A percentile compares a stretch with the other conserved stretches of the same genome.
Conservation (phyloP, 1,284 basidiomycete genomes). For the Trichosporon ovoides region DNA sequence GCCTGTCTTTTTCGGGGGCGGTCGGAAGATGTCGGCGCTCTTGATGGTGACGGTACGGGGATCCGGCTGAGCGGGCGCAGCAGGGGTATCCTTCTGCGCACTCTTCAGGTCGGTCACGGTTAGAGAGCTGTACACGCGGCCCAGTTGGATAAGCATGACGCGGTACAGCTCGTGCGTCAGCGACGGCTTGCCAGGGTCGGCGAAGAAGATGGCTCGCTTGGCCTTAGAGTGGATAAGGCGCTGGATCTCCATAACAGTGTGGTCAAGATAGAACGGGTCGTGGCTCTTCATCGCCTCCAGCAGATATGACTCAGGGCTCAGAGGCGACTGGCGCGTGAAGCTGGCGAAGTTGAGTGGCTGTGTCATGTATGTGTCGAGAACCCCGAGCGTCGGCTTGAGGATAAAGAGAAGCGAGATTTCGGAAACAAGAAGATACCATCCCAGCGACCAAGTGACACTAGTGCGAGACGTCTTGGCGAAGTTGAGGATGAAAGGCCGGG, state of each 20-base stretch:
- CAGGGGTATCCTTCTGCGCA: background rate
- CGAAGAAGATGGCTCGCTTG: slow-evolving; percentile 34
- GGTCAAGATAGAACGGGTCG: slow-evolving; percentile 36
- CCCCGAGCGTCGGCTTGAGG: slow-evolving; percentile 27
- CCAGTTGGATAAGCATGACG: slow-evolving; percentile 34
- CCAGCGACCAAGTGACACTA: slow-evolving; percentile 25
- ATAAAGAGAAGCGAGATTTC: slow-evolving; percentile 26
- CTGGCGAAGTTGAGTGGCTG: slow-evolving; percentile 39
- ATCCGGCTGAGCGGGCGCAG: slow-evolving; percentile 20
- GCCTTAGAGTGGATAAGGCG: slow-evolving; percentile 27
- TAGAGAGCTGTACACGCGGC: slow-evolving; percentile 24
- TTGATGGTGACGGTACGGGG: slow-evolving; percentile 29
- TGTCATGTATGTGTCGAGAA: slow-evolving; percentile 34
- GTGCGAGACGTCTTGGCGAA: slow-evolving; percentile 31
- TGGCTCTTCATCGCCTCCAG: slow-evolving; percentile 33
- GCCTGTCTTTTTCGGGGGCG: slow-evolving; percentile 26
- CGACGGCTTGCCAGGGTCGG: slow-evolving; percentile 29
- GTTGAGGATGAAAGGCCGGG: slow-evolving; percentile 39
- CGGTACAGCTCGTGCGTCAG: slow-evolving; percentile 32
- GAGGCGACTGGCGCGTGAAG: slow-evolving; percentile 35
- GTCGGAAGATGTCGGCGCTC: slow-evolving; percentile 39
- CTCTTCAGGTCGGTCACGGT: slow-evolving; percentile 20
- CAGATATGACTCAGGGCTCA: slow-evolving; percentile 35
- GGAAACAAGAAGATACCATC: slow-evolving; percentile 28
- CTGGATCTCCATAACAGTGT: slow-evolving; percentile 44